phyloP scores from a whole-genome alignment of 1,284 basidiomycete species.

The Sporisorium exsertum region DNA sequence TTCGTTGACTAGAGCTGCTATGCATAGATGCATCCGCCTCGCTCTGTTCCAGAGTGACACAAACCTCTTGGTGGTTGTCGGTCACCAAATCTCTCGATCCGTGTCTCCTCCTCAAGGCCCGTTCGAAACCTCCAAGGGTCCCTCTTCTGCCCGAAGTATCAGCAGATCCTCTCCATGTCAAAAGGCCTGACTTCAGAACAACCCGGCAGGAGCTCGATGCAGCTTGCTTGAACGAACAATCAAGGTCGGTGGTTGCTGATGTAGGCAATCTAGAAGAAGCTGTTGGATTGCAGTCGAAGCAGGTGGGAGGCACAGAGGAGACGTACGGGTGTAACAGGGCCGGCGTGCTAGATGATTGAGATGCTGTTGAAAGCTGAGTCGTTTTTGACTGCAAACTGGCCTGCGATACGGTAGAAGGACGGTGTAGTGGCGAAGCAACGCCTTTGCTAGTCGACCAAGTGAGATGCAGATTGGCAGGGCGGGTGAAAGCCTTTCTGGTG shows the following conservation, averaged over 20 bases:
- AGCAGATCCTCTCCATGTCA: conserved; percentile 10
- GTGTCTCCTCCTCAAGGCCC: conserved; percentile 16
- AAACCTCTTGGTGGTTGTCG: conserved; percentile 4
- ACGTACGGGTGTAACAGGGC: conserved; percentile 18
- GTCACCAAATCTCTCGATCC: background rate
- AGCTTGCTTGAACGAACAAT: no score
- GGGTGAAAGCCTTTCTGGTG: conserved; percentile 18
- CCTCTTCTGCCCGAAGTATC: conserved; percentile 1
- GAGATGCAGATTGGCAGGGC: conserved; percentile 34
- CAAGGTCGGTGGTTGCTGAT: background rate
- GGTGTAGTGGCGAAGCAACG: background rate
- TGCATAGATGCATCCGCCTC: background rate
- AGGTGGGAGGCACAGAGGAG: background rate
- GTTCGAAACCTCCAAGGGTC: conserved; percentile 17
- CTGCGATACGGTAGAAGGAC: background rate
- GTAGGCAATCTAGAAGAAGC: background rate
- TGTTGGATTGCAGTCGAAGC: background rate
- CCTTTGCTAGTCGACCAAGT: conserved; percentile 19
- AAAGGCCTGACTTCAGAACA: conserved; percentile 10
- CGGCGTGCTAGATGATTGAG: background rate
- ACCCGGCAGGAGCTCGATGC: background rate
- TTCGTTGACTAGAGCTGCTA: background rate
- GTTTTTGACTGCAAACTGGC: background rate
- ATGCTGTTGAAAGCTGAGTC: background rate
- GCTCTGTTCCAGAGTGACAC: conserved; percentile 12